These are phyloP conservation scores for Sindora glabra DNA, from an alignment of 306 rosid genomes.

Conservation along the genomic window DNA sequence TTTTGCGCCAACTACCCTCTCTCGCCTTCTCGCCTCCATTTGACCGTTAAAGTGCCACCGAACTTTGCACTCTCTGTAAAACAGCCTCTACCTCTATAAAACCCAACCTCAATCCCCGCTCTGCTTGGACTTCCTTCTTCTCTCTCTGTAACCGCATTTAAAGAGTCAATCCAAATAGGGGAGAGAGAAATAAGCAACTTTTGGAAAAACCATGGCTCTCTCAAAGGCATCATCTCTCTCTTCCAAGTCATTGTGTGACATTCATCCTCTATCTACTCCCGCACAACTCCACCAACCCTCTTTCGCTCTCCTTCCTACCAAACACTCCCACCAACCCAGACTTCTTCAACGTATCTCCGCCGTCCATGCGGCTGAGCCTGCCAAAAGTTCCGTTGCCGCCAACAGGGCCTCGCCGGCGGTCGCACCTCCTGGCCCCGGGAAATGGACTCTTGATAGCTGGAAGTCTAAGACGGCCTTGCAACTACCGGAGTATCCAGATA, in stretches of 20 bases:
- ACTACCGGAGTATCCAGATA: constrained; percentile 61
- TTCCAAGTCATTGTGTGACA: constrained; percentile 32
- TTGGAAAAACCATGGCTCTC: constrained; percentile 36
- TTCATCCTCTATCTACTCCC: constrained; percentile 15
- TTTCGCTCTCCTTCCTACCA: constrained; percentile 18
- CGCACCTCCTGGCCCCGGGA: constrained; percentile 2
- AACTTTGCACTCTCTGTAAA: not conserved
- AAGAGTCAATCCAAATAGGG: not conserved
- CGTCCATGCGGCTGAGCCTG: constrained; percentile 46
- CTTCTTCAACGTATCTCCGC: constrained; percentile 40
- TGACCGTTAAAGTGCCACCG: not conserved
- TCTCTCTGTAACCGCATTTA: not conserved
- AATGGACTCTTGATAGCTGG: constrained; percentile 64
- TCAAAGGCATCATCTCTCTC: constrained; percentile 40
- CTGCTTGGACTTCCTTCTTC: not conserved
- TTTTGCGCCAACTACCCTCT: constrained; percentile 1
- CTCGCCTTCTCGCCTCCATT: not conserved
- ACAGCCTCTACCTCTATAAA: not conserved
- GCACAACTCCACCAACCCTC: constrained; percentile 19
- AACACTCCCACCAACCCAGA: constrained; percentile 14
- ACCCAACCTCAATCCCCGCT: not conserved
- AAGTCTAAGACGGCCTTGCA: constrained; percentile 49
- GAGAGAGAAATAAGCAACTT: not conserved
- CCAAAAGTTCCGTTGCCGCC: constrained; percentile 8
- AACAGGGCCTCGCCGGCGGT: constrained; percentile 1